Base-by-base conservation (phyloP, 2,329 filamentous ascomycete genomes). In the Calonectria naviculata region DNA sequence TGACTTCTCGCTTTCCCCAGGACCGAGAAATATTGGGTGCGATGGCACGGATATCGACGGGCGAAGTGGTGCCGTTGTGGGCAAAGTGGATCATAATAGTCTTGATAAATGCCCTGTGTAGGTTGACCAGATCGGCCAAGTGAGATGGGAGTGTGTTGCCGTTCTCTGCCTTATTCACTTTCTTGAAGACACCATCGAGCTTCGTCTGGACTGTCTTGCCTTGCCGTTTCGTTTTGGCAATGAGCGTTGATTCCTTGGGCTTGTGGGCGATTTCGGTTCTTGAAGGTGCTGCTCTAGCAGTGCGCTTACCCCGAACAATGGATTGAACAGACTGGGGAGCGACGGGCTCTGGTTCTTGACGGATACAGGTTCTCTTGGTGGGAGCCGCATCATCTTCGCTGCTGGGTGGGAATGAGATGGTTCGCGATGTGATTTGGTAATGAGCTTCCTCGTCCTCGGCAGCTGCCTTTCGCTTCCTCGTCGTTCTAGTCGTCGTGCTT, bases 1-100 rank as follows among this genome's bases (percentile, higher is more conserved):
- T 89, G 19, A 95, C 92, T 68, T 87, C 87, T 36, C 93, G 88
- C 83, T 93, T 94, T 70, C 93, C 92, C 93, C 93, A 95, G 42
- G 92, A 85, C 73, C 90, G 88, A 15, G 92, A 89, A 46, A 94
- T 86, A 68, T 91, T 87, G 12, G 90, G 90, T 38, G 89, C 87
- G 41, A 95, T 85, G 34, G 87, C 84, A 41, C 87, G 85, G 52
- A 95, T 81, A 76, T 94, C 92, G 28, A 91, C 89, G 0, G 93
- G 91, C 0, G 89, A 86, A 56, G 87, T 85, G 34, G 85, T 84
- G 70, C 92, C 91, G 80, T 93, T 90, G 82, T 95, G 93, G 1
- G 92, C 92, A 71, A 91, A 88, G 77, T 95, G 92, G 12, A 95
- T 83, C 0, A 89, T 88, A 28, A 94, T 84, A 0, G 93, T 91